Base-by-base conservation (phyloP, 2,329 filamentous ascomycete genomes). In the Aureobasidium sp. region DNA sequence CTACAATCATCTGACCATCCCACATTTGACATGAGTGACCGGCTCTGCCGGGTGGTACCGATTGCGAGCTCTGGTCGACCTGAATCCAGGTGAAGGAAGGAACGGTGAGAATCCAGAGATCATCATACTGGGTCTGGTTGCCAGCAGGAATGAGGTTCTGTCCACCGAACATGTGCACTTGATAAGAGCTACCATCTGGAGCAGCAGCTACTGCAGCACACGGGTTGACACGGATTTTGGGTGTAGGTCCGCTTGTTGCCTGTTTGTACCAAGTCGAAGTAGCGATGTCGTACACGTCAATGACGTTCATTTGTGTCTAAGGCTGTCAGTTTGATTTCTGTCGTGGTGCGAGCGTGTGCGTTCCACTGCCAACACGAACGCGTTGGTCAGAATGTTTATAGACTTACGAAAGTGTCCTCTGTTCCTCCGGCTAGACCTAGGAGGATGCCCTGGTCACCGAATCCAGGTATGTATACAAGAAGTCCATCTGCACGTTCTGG, bases 31-130 rank as follows among this genome's bases (percentile, higher is more conserved):
- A 94, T 41, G 85, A 84, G 71, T 93, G 89, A 0, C 89, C 89
- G 1, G 86, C 84, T 60, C 90, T 83, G 3, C 79, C 87, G 8
- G 81, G 74, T 74, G 88, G 71, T 6, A 77, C 59, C 59, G 68
- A 65, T 70, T 83, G 71, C 0, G 75, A 73, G 5, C 73, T 71
- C 53, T 78, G 78, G 64, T 87, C 78, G 27, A 88, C 86, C 68
- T 84, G 76, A 59, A 87, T 87, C 90, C 90, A 94, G 5, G 84
- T 89, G 71, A 95, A 95, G 0, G 87, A 87, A 0, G 90, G 90
- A 6, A 95, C 76, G 0, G 89, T 90, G 13, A 94, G 77, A 26
- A 91, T 87, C 89, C 89, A 94, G 77, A 89, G 84, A 68, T 91
- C 87, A 29, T 85, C 82, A 69, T 88, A 92, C 66, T 85, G 81